These are phyloP conservation scores for Sisymbrium irio DNA, from an alignment of 345 rosid genomes.

Conservation along the genomic window DNA sequence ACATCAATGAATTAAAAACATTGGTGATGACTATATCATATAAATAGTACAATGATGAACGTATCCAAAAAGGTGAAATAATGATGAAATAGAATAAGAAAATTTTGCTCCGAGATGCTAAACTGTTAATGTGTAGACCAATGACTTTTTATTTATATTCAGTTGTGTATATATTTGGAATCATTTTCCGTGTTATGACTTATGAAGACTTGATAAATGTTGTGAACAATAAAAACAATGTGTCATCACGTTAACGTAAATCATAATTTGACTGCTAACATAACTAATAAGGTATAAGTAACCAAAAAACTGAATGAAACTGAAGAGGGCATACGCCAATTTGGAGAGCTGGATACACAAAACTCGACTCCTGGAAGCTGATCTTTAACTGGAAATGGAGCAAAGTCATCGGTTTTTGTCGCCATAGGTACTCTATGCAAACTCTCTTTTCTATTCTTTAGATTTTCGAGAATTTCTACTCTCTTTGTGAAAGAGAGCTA, in stretches of 20 bases:
- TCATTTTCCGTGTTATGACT: too few species aligned
- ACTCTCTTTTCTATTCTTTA: background rate
- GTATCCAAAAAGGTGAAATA: too few species aligned
- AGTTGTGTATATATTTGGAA: too few species aligned
- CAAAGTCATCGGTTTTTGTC: conserved; percentile 59
- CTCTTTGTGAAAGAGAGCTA: background rate
- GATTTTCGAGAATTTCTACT: background rate
- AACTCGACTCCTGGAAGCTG: conserved; percentile 85
- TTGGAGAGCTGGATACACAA: conserved; percentile 74
- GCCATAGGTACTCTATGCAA: conserved; percentile 31
- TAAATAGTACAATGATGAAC: too few species aligned
- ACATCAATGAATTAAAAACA: too few species aligned
- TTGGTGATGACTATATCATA: background rate
- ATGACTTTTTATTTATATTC: too few species aligned
- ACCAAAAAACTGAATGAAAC: background rate
- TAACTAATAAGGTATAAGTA: background rate
- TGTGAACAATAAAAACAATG: too few species aligned
- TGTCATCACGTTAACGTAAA: too few species aligned
- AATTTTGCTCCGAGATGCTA: too few species aligned
- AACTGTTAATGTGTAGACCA: too few species aligned
- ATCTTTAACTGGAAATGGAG: conserved; percentile 73
- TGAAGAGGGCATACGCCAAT: conserved; percentile 55
- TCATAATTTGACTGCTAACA: background rate
- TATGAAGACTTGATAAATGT: too few species aligned
- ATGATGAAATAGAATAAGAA: too few species aligned